Evolutionary conservation across 176 grass and related monocot species (phyloP), one percentile per base, ranked within the genome.

Genomic region (Lolium multiflorum): DNA sequence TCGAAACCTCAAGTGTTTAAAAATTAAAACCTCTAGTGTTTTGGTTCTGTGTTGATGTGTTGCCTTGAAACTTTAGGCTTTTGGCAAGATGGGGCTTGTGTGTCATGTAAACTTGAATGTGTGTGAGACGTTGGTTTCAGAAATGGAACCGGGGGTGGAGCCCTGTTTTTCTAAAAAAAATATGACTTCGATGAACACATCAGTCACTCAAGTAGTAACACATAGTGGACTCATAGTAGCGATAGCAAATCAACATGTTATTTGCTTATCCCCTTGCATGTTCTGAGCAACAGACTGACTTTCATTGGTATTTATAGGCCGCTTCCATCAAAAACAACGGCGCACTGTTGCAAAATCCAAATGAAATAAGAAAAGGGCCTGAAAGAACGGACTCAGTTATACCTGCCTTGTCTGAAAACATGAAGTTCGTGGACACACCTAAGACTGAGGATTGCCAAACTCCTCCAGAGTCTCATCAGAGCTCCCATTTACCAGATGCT

Each of bases 401-500:
- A 74, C 61, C 28, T 49, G 55, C 38, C 67, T 37, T 54, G 1
- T 78, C 84, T 83, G 61, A 84, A 74, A 79, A 82, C 59, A 18
- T 76, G 66, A 39, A 64, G 54, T 10, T 66, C 22, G 49, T 80
- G 63, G 86, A 87, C 25, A 48, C 14, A 2, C 48, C 56, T 14
- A 81, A 80, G 31, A 38, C 58, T 80, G 78, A 90, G 22, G 57
- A 77, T 46, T 83, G 51, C 71, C 38, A 56, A 86, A 82, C 73
- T 71, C 77, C 84, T 76, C 18, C 87, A 74, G 69, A 68, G 13
- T 80, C 31, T 69, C 80, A 89, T 50, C 82, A 88, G 39, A 81
- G 54, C 61, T 90, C 59, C 65, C 68, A 17, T 62, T 10, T 82
- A 68, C 87, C 62, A 87, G 88, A 90, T 81, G 87, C 39, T 16